Base-by-base conservation (phyloP, 2,329 filamentous ascomycete species). In the Coniochaeta prunicola region DNA sequence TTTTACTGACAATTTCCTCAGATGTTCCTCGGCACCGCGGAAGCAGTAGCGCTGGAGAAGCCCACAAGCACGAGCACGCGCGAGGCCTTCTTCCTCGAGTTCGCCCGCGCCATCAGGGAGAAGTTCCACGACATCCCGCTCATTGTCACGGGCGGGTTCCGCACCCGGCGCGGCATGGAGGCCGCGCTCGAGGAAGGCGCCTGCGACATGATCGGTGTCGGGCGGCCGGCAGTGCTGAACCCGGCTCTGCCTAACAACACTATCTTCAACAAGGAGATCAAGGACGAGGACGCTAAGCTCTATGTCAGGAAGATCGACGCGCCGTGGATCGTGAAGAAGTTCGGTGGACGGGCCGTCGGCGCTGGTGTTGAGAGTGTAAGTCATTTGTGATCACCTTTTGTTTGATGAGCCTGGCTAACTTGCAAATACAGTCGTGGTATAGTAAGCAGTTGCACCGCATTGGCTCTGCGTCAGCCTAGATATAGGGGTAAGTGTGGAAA, bases 51-150 rank as follows among this genome's bases (percentile, higher is more conserved):
- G 60, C 60, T 58, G 64, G 58, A 56, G 65, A 66, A 65, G 55
- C 30, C 53, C 33, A 66, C 73, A 64, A 75, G 76, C 6, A 85
- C 83, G 1, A 71, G 73, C 13, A 77, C 77, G 0, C 78, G 86
- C 8, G 86, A 90, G 64, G 84, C 85, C 0, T 89, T 87, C 74
- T 90, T 90, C 71, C 73, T 89, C 1, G 81, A 88, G 53, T 89
- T 89, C 62, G 82, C 84, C 0, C 71, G 74, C n/a, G 72, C 75
- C 9, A 77, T 83, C 34, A 76, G 82, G 30, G 65, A 67, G 4
- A 69, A 71, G 26, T 76, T 80, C 58, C 75, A 77, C 0, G 62
- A 71, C 3, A 69, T 80, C 0, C 70, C 77, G 0, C 68, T 85
- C 33, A 80, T 84, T 74, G 76, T 89, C 3, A 88, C 84, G 0